These are phyloP conservation scores for Crithidia mellificae DNA, from an alignment of 208 protist genomes.

Conservation along the genomic window DNA sequence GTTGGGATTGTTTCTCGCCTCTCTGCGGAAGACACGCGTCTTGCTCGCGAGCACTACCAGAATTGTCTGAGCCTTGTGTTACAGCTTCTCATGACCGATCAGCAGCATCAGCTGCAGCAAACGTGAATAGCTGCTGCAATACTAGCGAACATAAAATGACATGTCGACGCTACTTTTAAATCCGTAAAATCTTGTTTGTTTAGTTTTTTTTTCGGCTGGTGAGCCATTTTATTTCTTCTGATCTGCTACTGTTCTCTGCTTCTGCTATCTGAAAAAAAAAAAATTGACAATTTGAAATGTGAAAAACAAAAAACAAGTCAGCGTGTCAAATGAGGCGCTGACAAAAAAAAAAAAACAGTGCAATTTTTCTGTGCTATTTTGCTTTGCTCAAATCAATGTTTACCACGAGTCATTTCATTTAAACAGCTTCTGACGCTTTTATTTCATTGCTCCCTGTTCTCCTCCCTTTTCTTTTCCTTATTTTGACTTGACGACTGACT, in stretches of 20 bases:
- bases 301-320: too few species aligned
- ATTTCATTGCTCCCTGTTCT: constrained; percentile 7
- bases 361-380: neutral
- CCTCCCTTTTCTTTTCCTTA: neutral
- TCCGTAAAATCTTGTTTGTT: too few species aligned
- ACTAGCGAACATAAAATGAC: too few species aligned
- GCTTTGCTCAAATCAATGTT: neutral
- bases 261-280: too few species aligned
- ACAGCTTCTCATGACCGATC: constrained; percentile 26
- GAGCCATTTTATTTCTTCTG: too few species aligned
- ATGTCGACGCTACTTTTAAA: too few species aligned
- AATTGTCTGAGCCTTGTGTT: constrained; percentile 26
- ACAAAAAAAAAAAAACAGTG: neutral
- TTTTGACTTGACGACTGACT: too few species aligned
- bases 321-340: too few species aligned
- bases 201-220: too few species aligned
- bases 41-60: neutral
- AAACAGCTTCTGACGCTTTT: neutral
- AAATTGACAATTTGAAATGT: too few species aligned
- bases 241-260: too few species aligned
- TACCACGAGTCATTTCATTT: neutral
- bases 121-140: constrained; percentile 1
- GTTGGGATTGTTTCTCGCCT: neutral
- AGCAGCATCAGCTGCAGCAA: constrained; percentile 4
- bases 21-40: neutral